Evolutionary conservation across 2,329 filamentous ascomycete species (phyloP).

Genomic region (Lasiodiplodia sp.): DNA sequence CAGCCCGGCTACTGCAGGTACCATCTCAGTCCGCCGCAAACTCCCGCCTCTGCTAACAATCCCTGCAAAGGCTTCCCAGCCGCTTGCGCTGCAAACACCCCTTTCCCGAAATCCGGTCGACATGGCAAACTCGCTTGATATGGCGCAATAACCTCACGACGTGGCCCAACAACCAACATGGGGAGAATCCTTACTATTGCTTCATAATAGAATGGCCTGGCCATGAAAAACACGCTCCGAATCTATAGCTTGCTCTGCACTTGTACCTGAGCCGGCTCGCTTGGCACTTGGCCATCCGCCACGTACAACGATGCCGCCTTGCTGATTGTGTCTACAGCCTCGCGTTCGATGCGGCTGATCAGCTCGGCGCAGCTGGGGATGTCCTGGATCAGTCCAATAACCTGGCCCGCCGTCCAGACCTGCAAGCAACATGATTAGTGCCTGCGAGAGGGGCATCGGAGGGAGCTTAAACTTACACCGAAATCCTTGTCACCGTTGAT

Average conservation of each 20-base stretch:
- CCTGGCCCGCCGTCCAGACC: slow-evolving; percentile 97
- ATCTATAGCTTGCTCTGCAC: slow-evolving; percentile 49
- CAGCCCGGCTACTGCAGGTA: slow-evolving; percentile 17
- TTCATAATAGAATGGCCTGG: slow-evolving; percentile 10
- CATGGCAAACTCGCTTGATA: not conserved
- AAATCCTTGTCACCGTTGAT: slow-evolving; percentile 88
- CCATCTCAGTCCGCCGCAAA: slow-evolving; percentile 1
- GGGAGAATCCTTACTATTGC: slow-evolving; percentile 19
- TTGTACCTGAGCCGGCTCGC: slow-evolving; percentile 30
- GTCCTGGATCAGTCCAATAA: slow-evolving; percentile 70
- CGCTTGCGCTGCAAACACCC: slow-evolving; percentile 4
- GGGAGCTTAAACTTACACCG: slow-evolving; percentile 68
- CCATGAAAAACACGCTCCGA: slow-evolving; percentile 4
- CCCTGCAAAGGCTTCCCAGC: slow-evolving; percentile 6
- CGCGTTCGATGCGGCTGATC: slow-evolving; percentile 54
- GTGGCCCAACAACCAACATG: not conserved
- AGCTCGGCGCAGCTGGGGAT: slow-evolving; percentile 58
- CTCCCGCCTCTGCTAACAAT: not conserved
- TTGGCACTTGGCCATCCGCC: slow-evolving; percentile 43
- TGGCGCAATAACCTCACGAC: not conserved
- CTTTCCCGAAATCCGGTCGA: not conserved
- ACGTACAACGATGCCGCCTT: slow-evolving; percentile 49
- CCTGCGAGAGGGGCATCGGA: not conserved
- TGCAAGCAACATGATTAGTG: slow-evolving; percentile 47
- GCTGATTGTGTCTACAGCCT: slow-evolving; percentile 52